Percentiles rank a stretch among this genome's conserved stretches.
Evolutionary conservation across 176 grass and related monocot species (phyloP).

Genomic region (Zoysia japonica): DNA sequence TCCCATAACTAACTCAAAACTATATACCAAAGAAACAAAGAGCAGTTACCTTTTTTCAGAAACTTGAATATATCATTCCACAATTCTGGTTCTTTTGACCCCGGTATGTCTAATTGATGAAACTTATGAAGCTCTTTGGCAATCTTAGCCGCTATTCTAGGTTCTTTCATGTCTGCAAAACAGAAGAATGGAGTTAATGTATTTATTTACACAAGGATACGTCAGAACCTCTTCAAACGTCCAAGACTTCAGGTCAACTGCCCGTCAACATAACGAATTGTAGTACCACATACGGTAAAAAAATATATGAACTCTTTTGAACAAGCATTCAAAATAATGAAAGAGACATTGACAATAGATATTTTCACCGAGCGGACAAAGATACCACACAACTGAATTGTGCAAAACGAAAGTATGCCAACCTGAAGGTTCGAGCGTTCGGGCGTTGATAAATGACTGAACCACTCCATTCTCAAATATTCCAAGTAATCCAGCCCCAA

Average conservation of each 20-base stretch:
- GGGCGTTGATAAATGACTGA: conserved; percentile 94
- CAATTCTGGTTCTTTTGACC: conserved; percentile 73
- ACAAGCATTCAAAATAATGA: conserved; percentile 17
- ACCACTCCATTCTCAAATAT: conserved; percentile 93
- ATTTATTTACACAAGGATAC: conserved; percentile 40
- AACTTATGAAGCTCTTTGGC: conserved; percentile 76
- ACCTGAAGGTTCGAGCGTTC: conserved; percentile 86
- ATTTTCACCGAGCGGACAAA: neutral
- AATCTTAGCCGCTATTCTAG: conserved; percentile 85
- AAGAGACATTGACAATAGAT: neutral
- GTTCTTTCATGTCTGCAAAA: conserved; percentile 79
- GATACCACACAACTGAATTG: conserved; percentile 20
- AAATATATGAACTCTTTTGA: neutral
- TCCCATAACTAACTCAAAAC: no score
- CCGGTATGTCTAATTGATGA: conserved; percentile 83
- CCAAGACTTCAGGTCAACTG: conserved; percentile 4
- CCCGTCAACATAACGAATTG: neutral
- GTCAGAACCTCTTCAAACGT: neutral
- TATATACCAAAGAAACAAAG: neutral
- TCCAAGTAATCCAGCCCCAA: conserved; percentile 82
- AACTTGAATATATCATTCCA: conserved; percentile 98
- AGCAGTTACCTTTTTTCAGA: conserved; percentile 66
- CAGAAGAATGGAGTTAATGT: conserved; percentile 20
- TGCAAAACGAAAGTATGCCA: conserved; percentile 24
- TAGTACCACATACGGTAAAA: neutral